Evolutionary conservation across 1,284 basidiomycete genomes (phyloP), one percentile per base, ranked within the genome.

Genomic region (Rugosomyces carneus): DNA sequence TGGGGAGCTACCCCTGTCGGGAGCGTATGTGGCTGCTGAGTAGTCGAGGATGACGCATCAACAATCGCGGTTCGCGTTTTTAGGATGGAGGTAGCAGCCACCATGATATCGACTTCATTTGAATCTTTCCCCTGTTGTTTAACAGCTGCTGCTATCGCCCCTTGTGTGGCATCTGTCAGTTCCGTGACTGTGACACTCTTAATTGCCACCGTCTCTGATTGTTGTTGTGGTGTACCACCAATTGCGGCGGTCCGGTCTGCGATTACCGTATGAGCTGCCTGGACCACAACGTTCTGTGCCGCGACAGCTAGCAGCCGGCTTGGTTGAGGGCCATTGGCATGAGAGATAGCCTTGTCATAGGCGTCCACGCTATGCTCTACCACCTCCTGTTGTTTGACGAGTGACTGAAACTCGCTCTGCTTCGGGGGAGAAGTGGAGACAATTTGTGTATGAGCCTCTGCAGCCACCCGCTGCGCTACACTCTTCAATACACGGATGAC

Each of bases 331-430:
- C 27, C 13, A 16, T 34, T 15, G 15, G 61, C 66, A 46, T 76
- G 73, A 41, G 51, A 73, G 38, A 80, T 69, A 49, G 81, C 84
- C 47, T 76, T 75, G 59, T 84, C 83, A 54, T 87, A 80, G 5
- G 85, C 86, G 54, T 83, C 74, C 11, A 86, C 82, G 3, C 87
- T 86, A 48, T 84, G 74, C 31, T 83, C 84, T 40, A 89, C 71
- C 45, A 89, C 84, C 54, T 86, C 80, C 56, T 85, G 84, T 66
- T 89, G 87, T 61, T 86, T 86, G 34, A 76, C 82, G 45, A 89
- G 73, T 11, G 79, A 77, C 58, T 84, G 75, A 16, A 85, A 59
- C 54, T 82, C 75, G 47, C 60, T 62, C 48, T 76, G 71, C 44
- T 70, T 71, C 19, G 73, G 68, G 34, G 62, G 70, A 21, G 76